Conservation (phyloP, 1,284 basidiomycete genomes). For the Sparassis latifolia region DNA sequence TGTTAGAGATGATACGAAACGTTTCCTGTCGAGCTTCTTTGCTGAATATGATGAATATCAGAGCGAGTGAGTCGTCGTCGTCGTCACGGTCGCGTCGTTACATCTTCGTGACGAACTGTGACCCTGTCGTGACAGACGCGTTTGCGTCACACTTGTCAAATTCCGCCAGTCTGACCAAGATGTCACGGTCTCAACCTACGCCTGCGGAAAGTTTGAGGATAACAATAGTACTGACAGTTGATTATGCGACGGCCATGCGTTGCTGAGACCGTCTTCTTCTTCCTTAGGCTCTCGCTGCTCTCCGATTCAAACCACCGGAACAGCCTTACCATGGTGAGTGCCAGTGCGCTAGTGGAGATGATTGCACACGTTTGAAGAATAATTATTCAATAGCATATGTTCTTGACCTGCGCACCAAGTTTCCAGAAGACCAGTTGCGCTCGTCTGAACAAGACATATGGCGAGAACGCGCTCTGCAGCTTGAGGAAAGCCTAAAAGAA, state of each 20-base stretch:
- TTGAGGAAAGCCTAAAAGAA: conserved; percentile 35
- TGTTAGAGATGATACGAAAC: no score
- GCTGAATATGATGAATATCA: no score
- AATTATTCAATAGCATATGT: conserved; percentile 32
- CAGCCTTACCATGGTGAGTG: conserved; percentile 37
- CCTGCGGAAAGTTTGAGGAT: conserved; percentile 14
- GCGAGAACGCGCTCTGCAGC: conserved; percentile 36
- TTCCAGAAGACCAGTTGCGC: conserved; percentile 21
- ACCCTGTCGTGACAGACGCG: no score
- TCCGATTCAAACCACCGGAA: conserved; percentile 20
- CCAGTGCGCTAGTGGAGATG: neutral
- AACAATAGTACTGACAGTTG: conserved; percentile 14
- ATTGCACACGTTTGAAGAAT: neutral
- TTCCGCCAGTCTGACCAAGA: no score
- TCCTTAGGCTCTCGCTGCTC: conserved; percentile 20
- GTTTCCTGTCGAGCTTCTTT: no score
- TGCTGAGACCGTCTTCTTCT: conserved; percentile 5
- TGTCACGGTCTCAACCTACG: neutral
- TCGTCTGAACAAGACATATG: conserved; percentile 28
- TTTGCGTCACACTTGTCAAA: no score
- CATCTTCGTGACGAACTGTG: no score
- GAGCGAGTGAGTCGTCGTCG: no score
- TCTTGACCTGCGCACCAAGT: conserved; percentile 34
- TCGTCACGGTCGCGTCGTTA: no score
- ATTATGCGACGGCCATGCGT: no score